Base-by-base conservation (phyloP, 2,329 filamentous ascomycete species). In the Apiospora rasikravindrae region DNA sequence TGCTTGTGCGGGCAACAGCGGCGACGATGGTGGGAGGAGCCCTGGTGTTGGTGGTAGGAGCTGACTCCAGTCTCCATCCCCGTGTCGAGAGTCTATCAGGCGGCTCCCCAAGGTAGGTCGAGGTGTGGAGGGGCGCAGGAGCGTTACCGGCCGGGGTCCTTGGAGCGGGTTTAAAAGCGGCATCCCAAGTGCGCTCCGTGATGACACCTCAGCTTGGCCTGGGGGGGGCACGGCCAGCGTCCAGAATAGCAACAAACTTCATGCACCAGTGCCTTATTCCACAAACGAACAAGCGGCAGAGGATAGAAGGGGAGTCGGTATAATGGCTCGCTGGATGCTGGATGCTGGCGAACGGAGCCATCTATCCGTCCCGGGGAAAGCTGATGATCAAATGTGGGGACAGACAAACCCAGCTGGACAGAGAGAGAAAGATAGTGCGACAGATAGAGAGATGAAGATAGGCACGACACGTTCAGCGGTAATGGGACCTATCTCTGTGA, bases 61-160 rank as follows among this genome's bases (percentile, higher is more conserved):
- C 42, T 44, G 66, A 33, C 40, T 37, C 33, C 33, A 37, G 33
- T 37, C 33, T 68, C 66, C 66, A 69, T 40, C 37, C 47, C 29
- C 37, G 7, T 24, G 13, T 37, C n/a, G 44, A 22, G 8, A 68
- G 53, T 37, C 26, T 71, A 73, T 73, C 75, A 73, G 71, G 68
- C 68, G 45, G 29, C 42, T 49, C 33, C 47, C 47, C 47, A 47
- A 51, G 22, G 45, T 26, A 42, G 61, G 74, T 72, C 71, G 75
- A 77, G 76, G 77, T 77, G 77, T 77, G 77, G 77, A 78, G 77
- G 77, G 76, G 76, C 76, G 69, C 67, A 72, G 69, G 71, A 79
- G 77, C 76, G 77, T 77, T 77, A 77, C 75, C 76, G 75, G 76
- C 24, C 68, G 45, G 44, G 33, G 24, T 44, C 66, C 22, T 42